Percentiles rank a stretch among this genome's conserved stretches.
These are phyloP conservation scores for Diutina siamensis DNA, from an alignment of 1,139 yeast species.

Conservation along the genomic window DNA sequence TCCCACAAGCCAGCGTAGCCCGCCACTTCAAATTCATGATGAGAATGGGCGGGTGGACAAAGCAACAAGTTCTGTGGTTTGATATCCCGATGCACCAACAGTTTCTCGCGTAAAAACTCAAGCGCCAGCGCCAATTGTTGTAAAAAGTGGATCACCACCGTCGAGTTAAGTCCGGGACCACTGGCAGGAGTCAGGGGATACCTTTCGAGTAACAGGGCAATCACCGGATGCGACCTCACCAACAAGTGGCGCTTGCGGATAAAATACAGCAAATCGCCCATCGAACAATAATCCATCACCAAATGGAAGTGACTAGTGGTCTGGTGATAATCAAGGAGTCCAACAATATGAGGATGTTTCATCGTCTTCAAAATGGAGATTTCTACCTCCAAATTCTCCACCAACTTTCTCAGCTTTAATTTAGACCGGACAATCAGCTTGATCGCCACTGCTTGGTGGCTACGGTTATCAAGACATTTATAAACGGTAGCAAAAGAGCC, in stretches of 20 bases:
- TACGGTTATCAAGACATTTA: constrained; percentile 31
- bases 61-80: constrained; percentile 86
- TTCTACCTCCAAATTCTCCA: constrained; percentile 87
- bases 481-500: constrained; percentile 95
- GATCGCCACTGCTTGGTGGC: constrained; percentile 63
- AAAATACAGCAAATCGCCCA: constrained; percentile 86
- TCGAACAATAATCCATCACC: constrained; percentile 94
- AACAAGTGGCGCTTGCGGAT: constrained; percentile 68
- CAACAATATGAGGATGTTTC: constrained; percentile 89
- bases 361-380: constrained; percentile 75
- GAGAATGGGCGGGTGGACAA: constrained; percentile 61
- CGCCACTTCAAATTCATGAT: constrained; percentile 40
- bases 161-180: constrained; percentile 67
- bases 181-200: constrained; percentile 63
- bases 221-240: constrained; percentile 65
- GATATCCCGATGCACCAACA: constrained; percentile 86
- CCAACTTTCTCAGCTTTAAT: constrained; percentile 70
- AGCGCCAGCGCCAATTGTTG: constrained; percentile 82
- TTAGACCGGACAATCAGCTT: constrained; percentile 79
- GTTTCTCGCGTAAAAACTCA: constrained; percentile 65
- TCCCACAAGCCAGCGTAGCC: constrained; percentile 76
- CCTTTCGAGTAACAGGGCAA: constrained; percentile 61
- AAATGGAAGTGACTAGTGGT: constrained; percentile 74
- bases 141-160: constrained; percentile 70
- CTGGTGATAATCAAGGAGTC: constrained; percentile 69